Conservation (phyloP, 1,139 yeast species). For the Protomyces pachydermus region DNA sequence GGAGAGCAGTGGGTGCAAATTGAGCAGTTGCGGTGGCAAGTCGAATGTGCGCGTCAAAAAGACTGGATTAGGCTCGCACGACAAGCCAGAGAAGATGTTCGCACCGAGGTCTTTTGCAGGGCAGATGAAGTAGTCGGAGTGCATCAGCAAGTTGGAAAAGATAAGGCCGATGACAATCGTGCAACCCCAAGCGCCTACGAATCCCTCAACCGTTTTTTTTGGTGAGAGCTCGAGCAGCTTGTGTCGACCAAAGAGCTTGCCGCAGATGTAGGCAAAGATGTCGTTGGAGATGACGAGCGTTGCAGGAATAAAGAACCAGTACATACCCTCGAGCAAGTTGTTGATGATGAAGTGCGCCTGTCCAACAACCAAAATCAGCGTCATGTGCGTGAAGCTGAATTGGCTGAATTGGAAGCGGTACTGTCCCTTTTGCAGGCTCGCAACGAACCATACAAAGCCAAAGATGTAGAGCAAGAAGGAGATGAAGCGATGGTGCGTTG, state of each 20-base stretch:
- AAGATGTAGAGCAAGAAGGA: slow-evolving; percentile 77
- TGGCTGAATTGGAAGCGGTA: slow-evolving; percentile 91
- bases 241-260: slow-evolving; percentile 91
- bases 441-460: slow-evolving; percentile 80
- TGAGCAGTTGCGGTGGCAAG: slow-evolving; percentile 48
- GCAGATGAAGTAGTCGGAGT: slow-evolving; percentile 74
- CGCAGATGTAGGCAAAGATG: slow-evolving; percentile 93
- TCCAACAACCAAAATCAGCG: slow-evolving; percentile 78
- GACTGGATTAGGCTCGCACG: slow-evolving; percentile 82
- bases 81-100: slow-evolving; percentile 56
- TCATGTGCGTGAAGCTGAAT: slow-evolving; percentile 90
- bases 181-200: slow-evolving; percentile 95
- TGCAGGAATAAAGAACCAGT: slow-evolving; percentile 87
- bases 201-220: slow-evolving; percentile 95
- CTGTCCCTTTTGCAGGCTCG: slow-evolving; percentile 81
- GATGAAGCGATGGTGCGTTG: slow-evolving; percentile 72
- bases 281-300: slow-evolving; percentile 90
- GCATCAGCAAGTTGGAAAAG: slow-evolving; percentile 59
- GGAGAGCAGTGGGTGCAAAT: slow-evolving; percentile 48
- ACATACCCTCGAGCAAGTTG: slow-evolving; percentile 81
- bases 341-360: slow-evolving; percentile 91
- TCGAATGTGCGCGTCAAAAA: slow-evolving; percentile 73
- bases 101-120: slow-evolving; percentile 65
- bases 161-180: slow-evolving; percentile 71
- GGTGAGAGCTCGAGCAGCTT: slow-evolving; percentile 92